Percentiles rank a stretch among this genome's conserved stretches.
phyloP scores from a whole-genome alignment of 768 basidiomycete species.

The Russula sp. region DNA sequence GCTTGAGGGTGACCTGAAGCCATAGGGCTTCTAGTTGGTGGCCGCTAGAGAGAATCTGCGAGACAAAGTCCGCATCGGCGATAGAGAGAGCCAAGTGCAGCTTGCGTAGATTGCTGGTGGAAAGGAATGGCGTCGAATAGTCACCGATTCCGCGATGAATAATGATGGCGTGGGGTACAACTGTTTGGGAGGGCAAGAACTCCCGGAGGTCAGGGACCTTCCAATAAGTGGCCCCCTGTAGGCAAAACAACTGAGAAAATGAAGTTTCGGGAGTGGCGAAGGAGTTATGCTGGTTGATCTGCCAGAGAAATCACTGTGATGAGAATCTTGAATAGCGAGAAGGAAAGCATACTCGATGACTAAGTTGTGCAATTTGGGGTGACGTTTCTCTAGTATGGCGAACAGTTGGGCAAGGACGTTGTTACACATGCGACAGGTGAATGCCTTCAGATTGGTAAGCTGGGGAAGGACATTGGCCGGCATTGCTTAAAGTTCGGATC shows the following conservation, averaged over 20 bases:
- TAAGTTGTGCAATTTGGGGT: slow-evolving; percentile 36
- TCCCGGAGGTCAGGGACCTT: slow-evolving; percentile 38
- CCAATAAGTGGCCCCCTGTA: slow-evolving; percentile 29
- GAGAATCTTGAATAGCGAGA: background rate
- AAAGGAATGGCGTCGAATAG: slow-evolving; percentile 49
- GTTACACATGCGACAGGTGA: slow-evolving; percentile 53
- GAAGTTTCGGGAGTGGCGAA: background rate
- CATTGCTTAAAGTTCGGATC: slow-evolving; percentile 34
- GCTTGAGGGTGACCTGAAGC: slow-evolving; percentile 45
- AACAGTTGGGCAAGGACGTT: slow-evolving; percentile 50
- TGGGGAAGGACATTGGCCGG: slow-evolving; percentile 63
- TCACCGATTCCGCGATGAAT: slow-evolving; percentile 13
- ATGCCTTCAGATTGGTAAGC: slow-evolving; percentile 50
- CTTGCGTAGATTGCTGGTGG: slow-evolving; percentile 57
- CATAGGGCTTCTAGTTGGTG: slow-evolving; percentile 58
- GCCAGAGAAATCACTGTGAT: background rate
- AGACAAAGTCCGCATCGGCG: slow-evolving; percentile 43
- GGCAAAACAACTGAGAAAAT: slow-evolving; percentile 33
- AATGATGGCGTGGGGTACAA: slow-evolving; percentile 16
- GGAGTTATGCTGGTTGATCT: slow-evolving; percentile 1
- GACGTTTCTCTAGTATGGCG: slow-evolving; percentile 44
- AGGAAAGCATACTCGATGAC: slow-evolving; percentile 34
- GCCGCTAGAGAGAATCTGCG: slow-evolving; percentile 55
- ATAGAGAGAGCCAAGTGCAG: slow-evolving; percentile 54
- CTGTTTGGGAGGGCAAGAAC: slow-evolving; percentile 31